These are phyloP conservation scores for Wakefieldia striispora DNA, from an alignment of 768 basidiomycete genomes.

Conservation along the genomic window DNA sequence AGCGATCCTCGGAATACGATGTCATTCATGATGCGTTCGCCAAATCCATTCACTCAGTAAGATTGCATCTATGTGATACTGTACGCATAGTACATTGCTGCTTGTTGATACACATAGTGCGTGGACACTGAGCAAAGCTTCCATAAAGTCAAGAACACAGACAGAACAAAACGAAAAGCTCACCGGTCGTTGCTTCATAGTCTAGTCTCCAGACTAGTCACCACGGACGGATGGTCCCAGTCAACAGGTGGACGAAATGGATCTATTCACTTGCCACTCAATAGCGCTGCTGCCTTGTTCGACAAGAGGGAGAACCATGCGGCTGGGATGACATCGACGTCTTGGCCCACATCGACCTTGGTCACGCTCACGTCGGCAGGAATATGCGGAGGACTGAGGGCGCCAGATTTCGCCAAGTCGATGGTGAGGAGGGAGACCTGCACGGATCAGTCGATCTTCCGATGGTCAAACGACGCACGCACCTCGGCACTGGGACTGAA, in stretches of 20 bases:
- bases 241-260: background rate
- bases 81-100: no score
- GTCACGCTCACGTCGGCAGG: conserved; percentile 43
- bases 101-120: no score
- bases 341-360: conserved; percentile 34
- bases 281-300: conserved; percentile 48
- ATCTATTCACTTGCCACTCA: conserved; percentile 28
- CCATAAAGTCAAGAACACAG: no score
- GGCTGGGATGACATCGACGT: conserved; percentile 29
- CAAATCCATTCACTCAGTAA: no score
- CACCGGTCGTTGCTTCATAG: no score
- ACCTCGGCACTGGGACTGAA: conserved; percentile 42
- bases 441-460: background rate
- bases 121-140: no score
- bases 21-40: no score
- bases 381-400: conserved; percentile 49
- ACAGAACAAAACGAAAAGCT: no score
- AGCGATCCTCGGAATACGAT: no score
- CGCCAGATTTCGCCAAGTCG: conserved; percentile 54
- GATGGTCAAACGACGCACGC: background rate
- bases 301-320: conserved; percentile 51
- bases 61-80: no score
- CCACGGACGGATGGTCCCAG: no score
- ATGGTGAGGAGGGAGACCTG: conserved; percentile 55
- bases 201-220: no score